phyloP scores from a whole-genome alignment of 352 stramenopile genomes.

The Pythium utonaiense region DNA sequence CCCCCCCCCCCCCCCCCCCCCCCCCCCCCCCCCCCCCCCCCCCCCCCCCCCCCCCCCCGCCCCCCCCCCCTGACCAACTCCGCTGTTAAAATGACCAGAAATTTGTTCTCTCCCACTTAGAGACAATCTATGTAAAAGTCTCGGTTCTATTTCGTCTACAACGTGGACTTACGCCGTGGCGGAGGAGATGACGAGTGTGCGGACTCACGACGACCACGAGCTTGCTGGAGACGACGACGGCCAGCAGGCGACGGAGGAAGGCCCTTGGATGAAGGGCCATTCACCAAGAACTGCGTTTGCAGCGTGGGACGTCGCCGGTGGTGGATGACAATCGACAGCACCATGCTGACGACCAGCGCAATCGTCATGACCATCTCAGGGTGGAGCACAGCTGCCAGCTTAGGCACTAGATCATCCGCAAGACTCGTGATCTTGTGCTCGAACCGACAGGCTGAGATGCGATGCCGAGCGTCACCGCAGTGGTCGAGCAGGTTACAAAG shows the following conservation, averaged over 20 bases:
- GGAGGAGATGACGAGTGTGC: slow-evolving; percentile 19
- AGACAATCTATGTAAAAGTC: too few species aligned
- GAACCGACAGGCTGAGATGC: slow-evolving; percentile 69
- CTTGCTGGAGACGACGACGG: slow-evolving; percentile 30
- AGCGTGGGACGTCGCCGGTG: slow-evolving; percentile 25
- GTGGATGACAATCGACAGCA: slow-evolving; percentile 60
- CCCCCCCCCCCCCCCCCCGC: too few species aligned
- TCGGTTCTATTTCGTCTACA: too few species aligned
- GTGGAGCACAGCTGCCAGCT: slow-evolving; percentile 41
- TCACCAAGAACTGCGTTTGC: slow-evolving; percentile 21
- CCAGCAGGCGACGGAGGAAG: slow-evolving; percentile 22
- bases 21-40: too few species aligned
- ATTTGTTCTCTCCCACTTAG: too few species aligned
- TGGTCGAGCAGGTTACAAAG: slow-evolving; percentile 83
- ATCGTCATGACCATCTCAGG: slow-evolving; percentile 57
- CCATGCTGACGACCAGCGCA: slow-evolving; percentile 44
- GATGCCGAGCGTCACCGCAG: slow-evolving; percentile 52
- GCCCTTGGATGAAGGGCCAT: slow-evolving; percentile 21
- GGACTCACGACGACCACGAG: slow-evolving; percentile 5
- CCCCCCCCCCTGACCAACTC: too few species aligned
- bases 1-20: too few species aligned
- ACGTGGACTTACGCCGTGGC: slow-evolving; percentile 19
- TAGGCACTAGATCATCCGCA: slow-evolving; percentile 61
- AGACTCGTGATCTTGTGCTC: slow-evolving; percentile 74
- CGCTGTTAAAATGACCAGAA: too few species aligned